These are phyloP conservation scores for Monilinia aucupariae DNA, from an alignment of 2,329 filamentous ascomycete genomes.

Conservation along the genomic window DNA sequence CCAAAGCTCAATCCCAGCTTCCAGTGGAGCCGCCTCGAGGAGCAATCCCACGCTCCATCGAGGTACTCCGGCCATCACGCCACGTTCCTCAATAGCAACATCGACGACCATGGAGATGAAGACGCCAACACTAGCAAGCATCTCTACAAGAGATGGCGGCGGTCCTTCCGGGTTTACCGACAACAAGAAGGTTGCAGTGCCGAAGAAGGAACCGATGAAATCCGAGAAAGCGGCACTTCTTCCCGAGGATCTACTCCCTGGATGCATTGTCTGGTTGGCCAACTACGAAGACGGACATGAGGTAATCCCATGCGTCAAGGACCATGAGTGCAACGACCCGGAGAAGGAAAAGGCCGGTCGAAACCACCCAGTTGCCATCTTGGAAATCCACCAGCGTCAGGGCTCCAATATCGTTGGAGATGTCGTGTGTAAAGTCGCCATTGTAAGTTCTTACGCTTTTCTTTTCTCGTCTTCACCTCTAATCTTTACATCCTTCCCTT, in stretches of 20 bases:
- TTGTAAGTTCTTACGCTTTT: constrained; percentile 12
- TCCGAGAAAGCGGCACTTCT: not conserved
- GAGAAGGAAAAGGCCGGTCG: constrained; percentile 18
- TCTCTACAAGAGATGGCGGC: not conserved
- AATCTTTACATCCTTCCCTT: not conserved
- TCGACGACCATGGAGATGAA: too few species aligned
- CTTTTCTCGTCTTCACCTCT: not conserved
- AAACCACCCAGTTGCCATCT: constrained; percentile 19
- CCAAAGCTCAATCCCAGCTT: too few species aligned
- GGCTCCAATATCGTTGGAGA: constrained; percentile 17
- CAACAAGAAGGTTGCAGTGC: not conserved
- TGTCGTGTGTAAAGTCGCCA: constrained; percentile 20
- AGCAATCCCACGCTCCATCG: too few species aligned
- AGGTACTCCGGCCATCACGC: too few species aligned
- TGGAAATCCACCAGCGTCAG: constrained; percentile 15
- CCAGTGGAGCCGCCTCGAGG: too few species aligned
- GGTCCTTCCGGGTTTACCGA: not conserved
- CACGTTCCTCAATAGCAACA: too few species aligned
- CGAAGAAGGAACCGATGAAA: not conserved
- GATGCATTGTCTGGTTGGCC: constrained; percentile 22
- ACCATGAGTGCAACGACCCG: constrained; percentile 1
- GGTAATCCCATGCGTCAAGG: constrained; percentile 15
- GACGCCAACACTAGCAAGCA: not conserved
- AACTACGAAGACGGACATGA: not conserved
- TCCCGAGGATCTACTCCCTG: constrained; percentile 6